Evolutionary conservation across 2,329 filamentous ascomycete genomes (phyloP).

Genomic region (Pseudocercospora fuligena): DNA sequence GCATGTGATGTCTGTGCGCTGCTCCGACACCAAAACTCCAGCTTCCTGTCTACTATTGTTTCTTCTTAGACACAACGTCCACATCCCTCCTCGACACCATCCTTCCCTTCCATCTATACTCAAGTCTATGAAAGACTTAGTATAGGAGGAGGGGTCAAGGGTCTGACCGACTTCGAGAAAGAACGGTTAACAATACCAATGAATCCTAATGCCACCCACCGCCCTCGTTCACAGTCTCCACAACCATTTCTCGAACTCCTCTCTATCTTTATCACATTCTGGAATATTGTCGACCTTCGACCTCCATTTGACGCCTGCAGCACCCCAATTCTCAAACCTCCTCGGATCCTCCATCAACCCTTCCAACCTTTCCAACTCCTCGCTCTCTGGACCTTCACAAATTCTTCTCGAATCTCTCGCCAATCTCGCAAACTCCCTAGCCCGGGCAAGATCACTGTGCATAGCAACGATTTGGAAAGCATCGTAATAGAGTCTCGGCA

Average conservation of each 20-base stretch:
- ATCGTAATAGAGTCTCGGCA: conserved; percentile 34
- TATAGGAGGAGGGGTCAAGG: no score
- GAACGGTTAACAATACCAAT: no score
- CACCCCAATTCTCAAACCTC: conserved; percentile 30
- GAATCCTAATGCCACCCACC: background rate
- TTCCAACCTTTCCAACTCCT: conserved; percentile 25
- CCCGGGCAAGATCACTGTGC: conserved; percentile 31
- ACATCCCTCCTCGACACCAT: no score
- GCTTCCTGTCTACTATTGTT: no score
- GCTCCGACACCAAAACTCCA: no score
- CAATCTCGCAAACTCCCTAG: conserved; percentile 27
- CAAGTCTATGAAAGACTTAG: no score
- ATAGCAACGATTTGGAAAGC: conserved; percentile 36
- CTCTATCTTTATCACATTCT: background rate
- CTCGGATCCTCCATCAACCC: conserved; percentile 25
- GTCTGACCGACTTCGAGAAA: no score
- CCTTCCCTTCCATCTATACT: no score
- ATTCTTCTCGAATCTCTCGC: conserved; percentile 26
- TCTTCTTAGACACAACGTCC: no score
- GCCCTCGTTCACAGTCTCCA: conserved; percentile 12
- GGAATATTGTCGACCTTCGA: conserved; percentile 24
- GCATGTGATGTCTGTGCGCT: no score
- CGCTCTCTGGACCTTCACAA: conserved; percentile 32
- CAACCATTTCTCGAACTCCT: conserved; percentile 23
- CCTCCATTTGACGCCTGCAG: conserved; percentile 29